Base-by-base conservation (phyloP, 1,284 basidiomycete species). In the Sphagnurus paluster region DNA sequence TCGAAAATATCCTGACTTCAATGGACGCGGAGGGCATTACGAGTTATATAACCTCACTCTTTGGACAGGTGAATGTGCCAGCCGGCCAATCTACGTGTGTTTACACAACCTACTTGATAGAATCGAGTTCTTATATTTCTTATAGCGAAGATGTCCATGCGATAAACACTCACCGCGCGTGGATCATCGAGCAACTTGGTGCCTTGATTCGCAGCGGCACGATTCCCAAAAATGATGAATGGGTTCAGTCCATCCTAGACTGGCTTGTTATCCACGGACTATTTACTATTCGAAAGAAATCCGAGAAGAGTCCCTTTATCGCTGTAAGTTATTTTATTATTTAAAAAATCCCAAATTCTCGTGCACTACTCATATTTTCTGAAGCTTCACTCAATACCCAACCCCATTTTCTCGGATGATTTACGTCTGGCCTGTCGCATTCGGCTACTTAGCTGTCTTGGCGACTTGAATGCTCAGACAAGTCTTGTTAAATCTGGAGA, bases 141-240 rank as follows among this genome's bases (percentile, higher is more conserved):
- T 43, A 34, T 52, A 86, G 83, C 28, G 60, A 68, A 29, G 74
- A 77, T 49, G 57, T 72, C 25, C 69, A 76, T 36, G 66, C 67
- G 11, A 63, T 80, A 28, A 79, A 80, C 56, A 67, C 77, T 9
- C 75, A 80, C 46, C 72, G 91, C 42, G 69, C 68, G 32, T 98
- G 95, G 94, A 82, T 92, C 17, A 77, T 91, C 36, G 93, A 98
- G 48, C 96, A 98, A 69, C 72, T 98, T 20, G 71, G 82, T 8
- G 78, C 81, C 7, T 77, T 98, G 29, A 72, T 94, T 50, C 84
- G 88, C 44, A 95, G 93, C 60, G 80, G 82, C 5, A 77, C 84
- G 0, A 80, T 98, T 30, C 90, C 90, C 6, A 94, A 91, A 63
- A 75, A 79, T 44, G 92, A 96, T 60, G 74, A 74, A 37, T 92